Percentiles rank a stretch among this genome's conserved stretches.
phyloP scores from a whole-genome alignment of 139 green algal species.

The Picochlorum sp. region DNA sequence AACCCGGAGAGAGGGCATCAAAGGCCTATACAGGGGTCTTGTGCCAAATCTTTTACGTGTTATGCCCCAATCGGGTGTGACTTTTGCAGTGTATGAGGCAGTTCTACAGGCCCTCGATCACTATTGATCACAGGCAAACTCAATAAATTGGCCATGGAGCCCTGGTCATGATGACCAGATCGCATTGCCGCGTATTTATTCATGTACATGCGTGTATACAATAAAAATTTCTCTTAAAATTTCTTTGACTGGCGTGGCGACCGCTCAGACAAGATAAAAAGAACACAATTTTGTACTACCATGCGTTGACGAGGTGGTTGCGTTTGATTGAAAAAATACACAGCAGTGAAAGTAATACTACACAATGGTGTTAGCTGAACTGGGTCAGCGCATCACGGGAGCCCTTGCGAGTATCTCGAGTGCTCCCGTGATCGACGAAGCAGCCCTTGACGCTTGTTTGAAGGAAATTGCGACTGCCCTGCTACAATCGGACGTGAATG shows the following conservation, averaged over 20 bases:
- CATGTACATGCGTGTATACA: too few relatives aligned
- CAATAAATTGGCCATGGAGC: too few relatives aligned
- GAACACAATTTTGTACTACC: too few relatives aligned
- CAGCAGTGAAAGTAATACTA: neutral
- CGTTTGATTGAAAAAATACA: neutral
- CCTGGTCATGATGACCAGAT: too few relatives aligned
- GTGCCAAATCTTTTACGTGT: slow-evolving; percentile 64
- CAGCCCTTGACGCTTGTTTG: slow-evolving; percentile 78
- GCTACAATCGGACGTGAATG: slow-evolving; percentile 86
- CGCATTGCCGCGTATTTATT: too few relatives aligned
- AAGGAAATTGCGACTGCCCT: slow-evolving; percentile 93
- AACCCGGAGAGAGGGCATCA: slow-evolving; percentile 40
- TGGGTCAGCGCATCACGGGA: slow-evolving; percentile 73
- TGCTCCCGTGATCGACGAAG: slow-evolving; percentile 80
- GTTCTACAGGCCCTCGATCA: slow-evolving; percentile 26
- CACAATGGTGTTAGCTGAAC: slow-evolving; percentile 89
- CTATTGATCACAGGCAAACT: too few relatives aligned
- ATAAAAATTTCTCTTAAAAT: too few relatives aligned
- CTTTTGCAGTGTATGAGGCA: slow-evolving; percentile 70
- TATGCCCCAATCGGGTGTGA: slow-evolving; percentile 63
- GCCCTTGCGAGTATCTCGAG: slow-evolving; percentile 71
- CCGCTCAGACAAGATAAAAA: too few relatives aligned
- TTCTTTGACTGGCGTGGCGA: too few relatives aligned
- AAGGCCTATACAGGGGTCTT: slow-evolving; percentile 67
- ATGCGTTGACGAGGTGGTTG: neutral